Percentiles rank a stretch among this genome's conserved stretches.
Evolutionary conservation across 192 early-diverging fungal genomes (phyloP).

Genomic region (Backusella australiensis): DNA sequence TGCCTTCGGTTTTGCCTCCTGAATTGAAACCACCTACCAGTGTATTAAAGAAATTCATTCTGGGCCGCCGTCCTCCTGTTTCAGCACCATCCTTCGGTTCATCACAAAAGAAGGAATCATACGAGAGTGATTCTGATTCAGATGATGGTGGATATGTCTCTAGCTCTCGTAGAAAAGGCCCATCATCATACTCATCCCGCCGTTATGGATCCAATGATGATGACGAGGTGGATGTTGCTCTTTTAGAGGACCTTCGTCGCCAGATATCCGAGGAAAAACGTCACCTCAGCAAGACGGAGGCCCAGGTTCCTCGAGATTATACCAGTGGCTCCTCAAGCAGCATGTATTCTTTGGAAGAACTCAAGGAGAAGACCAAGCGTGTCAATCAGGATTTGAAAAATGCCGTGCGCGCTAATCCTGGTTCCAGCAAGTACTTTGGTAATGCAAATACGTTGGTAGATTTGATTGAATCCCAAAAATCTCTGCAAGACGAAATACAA

Average conservation of each 20-base stretch:
- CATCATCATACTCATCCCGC: neutral
- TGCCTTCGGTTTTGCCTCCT: slow-evolving; percentile 76
- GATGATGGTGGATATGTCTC: slow-evolving; percentile 33
- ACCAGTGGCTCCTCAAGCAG: neutral
- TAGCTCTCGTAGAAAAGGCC: slow-evolving; percentile 26
- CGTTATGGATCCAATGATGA: neutral
- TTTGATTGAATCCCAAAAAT: slow-evolving; percentile 22
- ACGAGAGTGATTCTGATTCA: neutral
- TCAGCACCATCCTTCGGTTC: slow-evolving; percentile 3
- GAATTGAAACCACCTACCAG: slow-evolving; percentile 87
- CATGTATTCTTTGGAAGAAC: slow-evolving; percentile 34
- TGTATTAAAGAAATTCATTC: slow-evolving; percentile 32
- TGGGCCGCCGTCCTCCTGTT: slow-evolving; percentile 21
- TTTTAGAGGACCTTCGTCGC: slow-evolving; percentile 16
- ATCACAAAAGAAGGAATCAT: neutral
- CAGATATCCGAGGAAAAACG: slow-evolving; percentile 15
- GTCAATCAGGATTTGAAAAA: slow-evolving; percentile 34
- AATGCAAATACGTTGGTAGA: slow-evolving; percentile 22
- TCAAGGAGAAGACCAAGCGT: slow-evolving; percentile 46
- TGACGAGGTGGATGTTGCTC: neutral
- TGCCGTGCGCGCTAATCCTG: neutral
- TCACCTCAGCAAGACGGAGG: neutral
- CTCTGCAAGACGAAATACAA: slow-evolving; percentile 38
- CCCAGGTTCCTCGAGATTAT: neutral
- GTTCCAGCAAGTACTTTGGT: neutral